phyloP scores from a whole-genome alignment of 1,284 basidiomycete genomes.

The Schizophyllum amplum region DNA sequence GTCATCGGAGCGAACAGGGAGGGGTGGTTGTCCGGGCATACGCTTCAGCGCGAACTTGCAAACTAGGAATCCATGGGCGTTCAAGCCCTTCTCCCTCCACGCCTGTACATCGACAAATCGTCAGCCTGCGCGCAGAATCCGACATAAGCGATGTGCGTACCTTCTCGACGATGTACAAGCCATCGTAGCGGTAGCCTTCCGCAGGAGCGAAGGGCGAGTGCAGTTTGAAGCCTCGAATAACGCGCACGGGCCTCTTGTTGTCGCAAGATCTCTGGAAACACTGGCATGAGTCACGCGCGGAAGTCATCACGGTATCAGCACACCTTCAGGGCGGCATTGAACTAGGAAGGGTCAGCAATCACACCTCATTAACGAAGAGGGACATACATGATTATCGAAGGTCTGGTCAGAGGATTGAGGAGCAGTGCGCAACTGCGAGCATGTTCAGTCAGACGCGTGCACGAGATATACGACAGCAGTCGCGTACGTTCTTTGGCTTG shows the following conservation, averaged over 20 bases:
- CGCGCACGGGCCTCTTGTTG: constrained; percentile 70
- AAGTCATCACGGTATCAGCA: constrained; percentile 1
- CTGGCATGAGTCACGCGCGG: not conserved
- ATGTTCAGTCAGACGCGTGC: constrained; percentile 2
- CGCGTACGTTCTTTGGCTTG: constrained; percentile 67
- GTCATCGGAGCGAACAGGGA: constrained; percentile 30
- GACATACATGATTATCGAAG: constrained; percentile 53
- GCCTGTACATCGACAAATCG: constrained; percentile 30
- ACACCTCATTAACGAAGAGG: not conserved
- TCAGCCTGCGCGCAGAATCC: not conserved
- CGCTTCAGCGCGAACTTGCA: constrained; percentile 80
- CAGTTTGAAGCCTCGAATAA: constrained; percentile 78
- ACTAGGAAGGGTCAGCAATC: constrained; percentile 19
- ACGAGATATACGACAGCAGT: not conserved
- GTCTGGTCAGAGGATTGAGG: constrained; percentile 74
- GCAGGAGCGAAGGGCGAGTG: constrained; percentile 58
- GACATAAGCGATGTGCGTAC: constrained; percentile 23
- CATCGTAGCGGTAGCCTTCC: constrained; percentile 82
- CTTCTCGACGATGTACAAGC: constrained; percentile 71
- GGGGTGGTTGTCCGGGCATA: constrained; percentile 47
- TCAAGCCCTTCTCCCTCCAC: constrained; percentile 63
- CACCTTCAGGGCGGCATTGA: constrained; percentile 62
- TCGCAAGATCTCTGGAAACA: constrained; percentile 50
- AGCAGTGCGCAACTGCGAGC: constrained; percentile 66
- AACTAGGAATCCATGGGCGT: constrained; percentile 56